These are phyloP conservation scores for Cruciata laevipes DNA, from an alignment of 257 asterid genomes.

Conservation along the genomic window DNA sequence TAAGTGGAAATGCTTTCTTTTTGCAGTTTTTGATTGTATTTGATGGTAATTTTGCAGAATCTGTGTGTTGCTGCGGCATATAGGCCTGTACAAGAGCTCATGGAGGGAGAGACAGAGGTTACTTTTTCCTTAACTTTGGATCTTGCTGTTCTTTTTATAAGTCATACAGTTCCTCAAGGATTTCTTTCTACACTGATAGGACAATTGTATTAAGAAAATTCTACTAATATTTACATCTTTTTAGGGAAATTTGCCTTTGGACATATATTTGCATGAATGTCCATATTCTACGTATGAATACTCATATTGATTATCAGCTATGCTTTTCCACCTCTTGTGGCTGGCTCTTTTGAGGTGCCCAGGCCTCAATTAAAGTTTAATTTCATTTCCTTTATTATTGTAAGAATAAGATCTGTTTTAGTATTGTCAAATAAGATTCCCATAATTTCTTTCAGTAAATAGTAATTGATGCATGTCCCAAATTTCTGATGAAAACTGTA, in stretches of 20 bases:
- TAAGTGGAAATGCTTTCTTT: constrained; percentile 4
- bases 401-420: background rate
- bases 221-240: background rate
- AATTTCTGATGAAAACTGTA: background rate
- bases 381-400: background rate
- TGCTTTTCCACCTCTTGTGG: background rate
- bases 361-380: background rate
- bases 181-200: background rate
- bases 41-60: constrained; percentile 43
- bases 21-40: constrained; percentile 4
- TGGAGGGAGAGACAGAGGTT: constrained; percentile 71
- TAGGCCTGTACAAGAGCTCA: constrained; percentile 88
- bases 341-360: background rate
- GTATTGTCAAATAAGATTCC: background rate
- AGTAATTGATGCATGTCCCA: background rate
- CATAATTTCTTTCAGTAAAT: background rate
- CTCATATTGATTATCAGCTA: background rate
- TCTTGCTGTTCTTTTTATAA: background rate
- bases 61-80: constrained; percentile 95
- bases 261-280: background rate
- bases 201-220: background rate
- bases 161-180: background rate
- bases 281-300: background rate
- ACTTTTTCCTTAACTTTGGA: background rate
- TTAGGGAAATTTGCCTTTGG: background rate